A percentile compares a stretch with the other conserved stretches of the same genome.
Conservation (phyloP, 179 eudicot genomes). For the Spergularia azorica region DNA sequence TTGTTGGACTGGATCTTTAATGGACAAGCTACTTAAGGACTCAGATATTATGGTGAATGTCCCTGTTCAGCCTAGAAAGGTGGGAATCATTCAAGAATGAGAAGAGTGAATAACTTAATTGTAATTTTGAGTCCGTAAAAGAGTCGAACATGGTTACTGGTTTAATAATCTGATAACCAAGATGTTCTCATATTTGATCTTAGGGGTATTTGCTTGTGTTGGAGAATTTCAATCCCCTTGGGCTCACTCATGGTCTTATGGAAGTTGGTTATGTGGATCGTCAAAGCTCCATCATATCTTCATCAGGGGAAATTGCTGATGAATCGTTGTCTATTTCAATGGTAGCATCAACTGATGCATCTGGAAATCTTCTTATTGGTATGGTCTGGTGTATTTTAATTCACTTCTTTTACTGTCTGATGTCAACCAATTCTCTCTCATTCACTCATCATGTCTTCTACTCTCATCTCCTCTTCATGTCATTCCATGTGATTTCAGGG, state of each 20-base stretch:
- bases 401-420: constrained; percentile 32
- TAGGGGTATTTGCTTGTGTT: constrained; percentile 81
- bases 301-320: constrained; percentile 31
- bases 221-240: constrained; percentile 62
- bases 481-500: constrained; percentile 46
- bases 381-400: constrained; percentile 29
- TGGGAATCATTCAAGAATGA: constrained; percentile 18
- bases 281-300: constrained; percentile 39
- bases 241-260: constrained; percentile 87
- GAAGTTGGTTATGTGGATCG: constrained; percentile 79
- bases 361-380: constrained; percentile 87
- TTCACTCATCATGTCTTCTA: neutral
- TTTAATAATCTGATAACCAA: neutral
- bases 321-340: constrained; percentile 68
- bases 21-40: constrained; percentile 55
- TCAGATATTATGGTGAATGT: constrained; percentile 48
- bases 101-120: neutral
- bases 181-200: constrained; percentile 1
- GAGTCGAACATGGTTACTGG: neutral
- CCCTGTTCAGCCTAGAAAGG: constrained; percentile 96
- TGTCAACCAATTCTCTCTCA: neutral
- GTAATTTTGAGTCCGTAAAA: neutral
- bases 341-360: constrained; percentile 82
- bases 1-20: constrained; percentile 89
- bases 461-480: constrained; percentile 20